phyloP scores from a whole-genome alignment of 208 protist genomes.

The Phytomonas sp. region DNA sequence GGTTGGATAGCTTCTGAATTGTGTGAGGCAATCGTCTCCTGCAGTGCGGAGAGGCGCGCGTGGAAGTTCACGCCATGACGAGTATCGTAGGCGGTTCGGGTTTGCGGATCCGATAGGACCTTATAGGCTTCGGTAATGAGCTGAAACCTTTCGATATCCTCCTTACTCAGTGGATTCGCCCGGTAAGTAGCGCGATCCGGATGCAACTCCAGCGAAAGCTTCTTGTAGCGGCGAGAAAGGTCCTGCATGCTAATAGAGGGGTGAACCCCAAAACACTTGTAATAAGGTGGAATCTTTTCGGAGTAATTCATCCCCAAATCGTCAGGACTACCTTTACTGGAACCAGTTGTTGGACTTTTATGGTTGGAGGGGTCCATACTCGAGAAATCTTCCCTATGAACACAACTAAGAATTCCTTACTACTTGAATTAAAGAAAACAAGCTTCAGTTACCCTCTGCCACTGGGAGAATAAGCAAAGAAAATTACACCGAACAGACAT shows the following conservation, averaged over 20 bases:
- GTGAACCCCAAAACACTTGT: slow-evolving; percentile 58
- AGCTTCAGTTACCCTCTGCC: background rate
- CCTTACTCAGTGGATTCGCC: slow-evolving; percentile 7
- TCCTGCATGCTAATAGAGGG: slow-evolving; percentile 38
- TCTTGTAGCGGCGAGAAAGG: slow-evolving; percentile 47
- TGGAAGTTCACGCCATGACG: slow-evolving; percentile 68
- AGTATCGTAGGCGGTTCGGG: slow-evolving; percentile 57
- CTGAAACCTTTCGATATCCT: slow-evolving; percentile 43
- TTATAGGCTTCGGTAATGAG: slow-evolving; percentile 66
- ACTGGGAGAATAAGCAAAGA: slow-evolving; percentile 10
- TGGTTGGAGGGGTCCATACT: background rate
- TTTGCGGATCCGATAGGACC: slow-evolving; percentile 57
- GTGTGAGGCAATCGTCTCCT: slow-evolving; percentile 24
- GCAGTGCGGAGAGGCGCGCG: slow-evolving; percentile 26
- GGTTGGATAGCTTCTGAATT: slow-evolving; percentile 18
- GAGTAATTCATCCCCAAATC: background rate
- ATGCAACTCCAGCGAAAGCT: slow-evolving; percentile 64
- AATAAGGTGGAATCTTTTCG: slow-evolving; percentile 28
- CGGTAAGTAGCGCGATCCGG: slow-evolving; percentile 71
- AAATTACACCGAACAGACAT: slow-evolving; percentile 4
- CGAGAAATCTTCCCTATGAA: background rate
- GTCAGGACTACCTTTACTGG: background rate
- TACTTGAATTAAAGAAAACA: background rate
- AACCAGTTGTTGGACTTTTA: background rate
- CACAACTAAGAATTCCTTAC: background rate